Base-by-base conservation (phyloP, 108 stramenopile species). In the Nitzschia palea region DNA sequence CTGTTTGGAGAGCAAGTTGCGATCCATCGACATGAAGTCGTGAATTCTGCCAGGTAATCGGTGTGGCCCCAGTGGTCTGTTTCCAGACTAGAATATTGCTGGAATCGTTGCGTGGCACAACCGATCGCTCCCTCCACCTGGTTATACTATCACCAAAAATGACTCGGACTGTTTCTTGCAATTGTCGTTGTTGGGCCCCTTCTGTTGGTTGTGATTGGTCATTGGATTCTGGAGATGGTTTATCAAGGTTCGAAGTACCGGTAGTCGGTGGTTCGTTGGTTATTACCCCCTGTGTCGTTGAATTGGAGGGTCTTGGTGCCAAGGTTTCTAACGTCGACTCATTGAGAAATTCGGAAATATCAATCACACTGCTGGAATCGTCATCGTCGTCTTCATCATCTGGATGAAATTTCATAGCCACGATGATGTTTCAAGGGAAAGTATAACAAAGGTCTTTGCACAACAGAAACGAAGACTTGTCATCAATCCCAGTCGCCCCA, bases 261-360 rank as follows among this genome's bases (percentile, higher is more conserved):
- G 37, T 14, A 40, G 8, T 40, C 14, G 37, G 8, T 10, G 37
- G 37, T 8, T 8, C 37, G 14, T 40, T 40, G 37, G 8, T 40
- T 14, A 40, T 8, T 40, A 14, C 37, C 37, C 37, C 14, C 37
- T 10, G 8, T 40, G 37, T 40, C 14, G 37, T 40, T 40, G 14
- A 10, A 14, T 10, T 40, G 10, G 10, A 40, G 10, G 37, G 14
- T 14, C 8, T 14, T 40, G 37, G 10, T 40, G 37, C 14, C 14
- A 14, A 8, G 37, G 37, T 14, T 40, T 40, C 37, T 8, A 40
- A 8, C 8, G 14, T 14, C 37, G 14, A 8, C 10, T 40, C 37
- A 14, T 40, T 40, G 2, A 52, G 14, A 25, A 52, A 52, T 22
- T 52, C n/a, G 14, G 58, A 60, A 23, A 60, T 37, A 37, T 60